Base-by-base conservation (phyloP, 768 basidiomycete genomes). In the Suillus bovinus region DNA sequence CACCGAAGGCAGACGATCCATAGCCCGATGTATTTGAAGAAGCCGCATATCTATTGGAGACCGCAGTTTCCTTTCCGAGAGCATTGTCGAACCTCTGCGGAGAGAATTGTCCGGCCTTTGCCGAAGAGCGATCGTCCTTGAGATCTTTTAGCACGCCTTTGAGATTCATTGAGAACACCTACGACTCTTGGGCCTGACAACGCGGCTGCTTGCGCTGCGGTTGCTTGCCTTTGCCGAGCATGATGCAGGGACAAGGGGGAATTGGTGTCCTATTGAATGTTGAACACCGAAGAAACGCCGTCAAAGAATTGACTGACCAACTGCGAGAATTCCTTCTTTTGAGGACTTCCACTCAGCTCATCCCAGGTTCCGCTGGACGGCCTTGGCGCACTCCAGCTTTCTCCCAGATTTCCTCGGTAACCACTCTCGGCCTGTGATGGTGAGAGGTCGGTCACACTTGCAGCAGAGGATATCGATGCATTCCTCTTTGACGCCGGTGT, bases 311-410 rank as follows among this genome's bases (percentile, higher is more conserved):
- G 20, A 77, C 80, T 70, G 46, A 84, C 86, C 75, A 84, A 60
- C 64, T 81, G 76, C 50, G 77, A 73, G 52, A 80, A 78, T 55
- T 85, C 84, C 66, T 81, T 82, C 70, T 79, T 82, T 67, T 81
- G 76, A 17, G 83, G 81, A 61, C 77, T 82, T 61, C 73, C 81
- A 58, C 68, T 76, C 57, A 77, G 65, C 62, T 88, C 88, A 61
- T 86, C 88, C 87, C 88, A 89, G 24, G 82, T 77, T 34, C 81
- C 84, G 64, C 82, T 83, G 17, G 80, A 73, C 31, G 84, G 74
- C 52, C 86, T 78, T 5, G 83, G 74, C 22, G 74, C 62, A n/a
- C 76, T 74, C 86, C 87, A 88, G 34, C 77, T 75, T 54, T 87
- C 87, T 5, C 72, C 75, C 22, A 83, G 69, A 62, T 75, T 80